These are phyloP conservation scores for Venturia pyrina DNA, from an alignment of 2,329 filamentous ascomycete genomes.

Conservation along the genomic window DNA sequence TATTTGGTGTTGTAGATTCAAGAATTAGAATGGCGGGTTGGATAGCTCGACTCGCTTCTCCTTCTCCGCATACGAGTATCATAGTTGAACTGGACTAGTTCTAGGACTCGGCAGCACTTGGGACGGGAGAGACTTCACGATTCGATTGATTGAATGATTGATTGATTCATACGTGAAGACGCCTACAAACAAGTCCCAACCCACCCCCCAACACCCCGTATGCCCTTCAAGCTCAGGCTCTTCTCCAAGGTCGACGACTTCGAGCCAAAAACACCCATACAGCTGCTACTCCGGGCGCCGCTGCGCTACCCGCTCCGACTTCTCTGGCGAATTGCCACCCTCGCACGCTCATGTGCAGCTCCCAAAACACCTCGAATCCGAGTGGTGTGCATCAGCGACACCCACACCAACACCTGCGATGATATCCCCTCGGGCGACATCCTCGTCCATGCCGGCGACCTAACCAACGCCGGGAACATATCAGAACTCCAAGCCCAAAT, in stretches of 20 bases:
- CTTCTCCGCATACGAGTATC: no score
- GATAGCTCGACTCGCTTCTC: no score
- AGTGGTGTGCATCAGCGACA: constrained; percentile 84
- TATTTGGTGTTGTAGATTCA: background rate
- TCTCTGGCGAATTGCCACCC: constrained; percentile 41
- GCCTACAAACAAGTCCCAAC: background rate
- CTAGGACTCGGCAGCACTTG: background rate
- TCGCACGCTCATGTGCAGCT: constrained; percentile 55
- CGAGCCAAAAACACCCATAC: background rate
- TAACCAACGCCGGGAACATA: constrained; percentile 63
- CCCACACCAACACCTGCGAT: constrained; percentile 54
- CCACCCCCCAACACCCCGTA: background rate
- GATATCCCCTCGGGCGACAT: constrained; percentile 69
- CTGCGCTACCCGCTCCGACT: background rate
- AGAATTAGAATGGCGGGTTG: background rate
- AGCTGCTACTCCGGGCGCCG: background rate
- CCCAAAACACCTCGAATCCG: constrained; percentile 53
- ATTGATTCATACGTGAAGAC: background rate
- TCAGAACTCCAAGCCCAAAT: constrained; percentile 71
- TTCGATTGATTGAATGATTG: background rate
- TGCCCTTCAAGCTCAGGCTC: background rate
- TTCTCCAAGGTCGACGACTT: constrained; percentile 5
- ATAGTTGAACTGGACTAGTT: no score
- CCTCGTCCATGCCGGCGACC: constrained; percentile 81
- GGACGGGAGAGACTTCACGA: background rate